Evolutionary conservation across 2,329 filamentous ascomycete species (phyloP).

Genomic region (Dothideomycetidae sp.): DNA sequence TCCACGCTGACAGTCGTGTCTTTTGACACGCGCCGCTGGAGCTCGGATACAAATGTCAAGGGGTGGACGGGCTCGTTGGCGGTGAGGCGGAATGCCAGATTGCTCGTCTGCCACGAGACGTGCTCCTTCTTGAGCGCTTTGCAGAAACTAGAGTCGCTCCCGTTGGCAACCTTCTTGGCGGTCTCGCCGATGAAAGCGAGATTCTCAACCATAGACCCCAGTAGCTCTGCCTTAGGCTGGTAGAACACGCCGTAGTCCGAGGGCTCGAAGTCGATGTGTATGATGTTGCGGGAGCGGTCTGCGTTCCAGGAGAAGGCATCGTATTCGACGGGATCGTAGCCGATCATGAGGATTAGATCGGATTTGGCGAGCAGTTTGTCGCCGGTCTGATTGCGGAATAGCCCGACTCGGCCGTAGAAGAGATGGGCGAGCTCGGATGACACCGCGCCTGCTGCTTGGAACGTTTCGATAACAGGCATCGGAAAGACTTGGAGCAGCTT

Average conservation of each 20-base stretch:
- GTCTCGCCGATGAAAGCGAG: constrained; percentile 24
- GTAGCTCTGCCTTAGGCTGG: constrained; percentile 28
- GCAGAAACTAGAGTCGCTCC: constrained; percentile 25
- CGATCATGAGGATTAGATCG: constrained; percentile 32
- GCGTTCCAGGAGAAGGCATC: constrained; percentile 34
- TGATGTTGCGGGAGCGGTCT: constrained; percentile 24
- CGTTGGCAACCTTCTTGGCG: constrained; percentile 22
- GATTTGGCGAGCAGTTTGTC: constrained; percentile 31
- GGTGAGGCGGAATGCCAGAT: neutral
- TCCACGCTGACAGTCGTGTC: constrained; percentile 32
- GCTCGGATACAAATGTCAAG: constrained; percentile 31
- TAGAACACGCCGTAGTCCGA: constrained; percentile 31
- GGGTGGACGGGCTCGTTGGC: constrained; percentile 29
- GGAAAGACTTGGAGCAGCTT: constrained; percentile 28
- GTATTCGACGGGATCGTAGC: constrained; percentile 37
- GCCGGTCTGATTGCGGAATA: constrained; percentile 37
- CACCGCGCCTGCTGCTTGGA: constrained; percentile 36
- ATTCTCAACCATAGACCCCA: constrained; percentile 31
- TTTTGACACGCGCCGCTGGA: constrained; percentile 28
- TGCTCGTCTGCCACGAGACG: constrained; percentile 20
- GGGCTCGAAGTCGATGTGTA: constrained; percentile 32
- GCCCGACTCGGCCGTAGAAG: constrained; percentile 34
- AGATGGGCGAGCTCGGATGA: constrained; percentile 30
- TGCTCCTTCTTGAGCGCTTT: constrained; percentile 26
- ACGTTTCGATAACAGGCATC: constrained; percentile 36